phyloP scores from a whole-genome alignment of 495 filamentous ascomycete species.

The Penicillium fimorum region DNA sequence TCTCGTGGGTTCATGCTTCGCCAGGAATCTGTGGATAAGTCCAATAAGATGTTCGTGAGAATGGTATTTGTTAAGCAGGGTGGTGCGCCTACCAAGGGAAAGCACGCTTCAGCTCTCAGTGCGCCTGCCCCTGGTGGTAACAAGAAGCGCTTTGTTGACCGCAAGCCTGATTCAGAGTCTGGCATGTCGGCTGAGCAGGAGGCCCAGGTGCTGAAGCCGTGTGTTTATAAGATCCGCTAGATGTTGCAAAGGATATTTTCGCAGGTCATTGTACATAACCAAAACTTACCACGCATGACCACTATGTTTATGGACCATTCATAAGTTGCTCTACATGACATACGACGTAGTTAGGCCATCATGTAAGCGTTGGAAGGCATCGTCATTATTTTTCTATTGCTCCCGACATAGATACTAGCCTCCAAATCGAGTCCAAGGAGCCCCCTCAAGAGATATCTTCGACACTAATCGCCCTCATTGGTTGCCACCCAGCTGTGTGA shows the following conservation, averaged over 20 bases:
- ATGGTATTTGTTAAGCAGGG: slow-evolving; percentile 87
- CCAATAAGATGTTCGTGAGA: slow-evolving; percentile 97
- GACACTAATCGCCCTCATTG: slow-evolving; percentile 32
- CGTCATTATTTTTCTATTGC: slow-evolving; percentile 31
- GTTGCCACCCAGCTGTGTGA: slow-evolving; percentile 62
- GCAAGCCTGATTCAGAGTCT: slow-evolving; percentile 52
- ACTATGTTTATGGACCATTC: not conserved
- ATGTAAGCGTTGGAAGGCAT: slow-evolving; percentile 10
- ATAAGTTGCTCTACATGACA: not conserved
- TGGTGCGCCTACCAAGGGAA: slow-evolving; percentile 63
- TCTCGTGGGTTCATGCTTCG: slow-evolving; percentile 75
- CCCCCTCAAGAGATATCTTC: slow-evolving; percentile 5
- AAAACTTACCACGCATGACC: not conserved
- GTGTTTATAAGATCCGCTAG: slow-evolving; percentile 91
- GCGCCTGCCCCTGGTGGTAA: slow-evolving; percentile 34
- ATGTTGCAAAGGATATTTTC: not conserved
- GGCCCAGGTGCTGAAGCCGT: slow-evolving; percentile 82
- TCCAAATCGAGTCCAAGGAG: slow-evolving; percentile 2
- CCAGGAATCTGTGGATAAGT: slow-evolving; percentile 65
- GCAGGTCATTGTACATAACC: slow-evolving; percentile 8
- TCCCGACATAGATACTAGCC: slow-evolving; percentile 21
- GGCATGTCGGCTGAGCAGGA: slow-evolving; percentile 54
- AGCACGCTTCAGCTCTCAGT: slow-evolving; percentile 50
- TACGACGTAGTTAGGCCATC: not conserved
- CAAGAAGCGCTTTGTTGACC: slow-evolving; percentile 61